Evolutionary conservation across 345 rosid species (phyloP).

Genomic region (Acer yangbiense): DNA sequence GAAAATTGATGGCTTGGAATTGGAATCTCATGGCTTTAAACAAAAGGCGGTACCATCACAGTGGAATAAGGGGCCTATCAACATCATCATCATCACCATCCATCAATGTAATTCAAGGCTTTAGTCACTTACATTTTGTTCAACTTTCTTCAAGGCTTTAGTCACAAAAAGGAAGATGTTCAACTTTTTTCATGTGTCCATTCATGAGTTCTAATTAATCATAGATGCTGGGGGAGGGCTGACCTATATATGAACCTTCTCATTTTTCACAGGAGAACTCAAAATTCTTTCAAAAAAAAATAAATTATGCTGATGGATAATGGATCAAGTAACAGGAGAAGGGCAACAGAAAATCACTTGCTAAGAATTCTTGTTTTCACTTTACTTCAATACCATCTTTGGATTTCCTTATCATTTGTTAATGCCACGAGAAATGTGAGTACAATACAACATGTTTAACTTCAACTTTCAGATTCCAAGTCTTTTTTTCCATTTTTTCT

Average conservation of each 20-base stretch:
- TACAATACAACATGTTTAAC: background rate
- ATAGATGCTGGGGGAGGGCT: background rate
- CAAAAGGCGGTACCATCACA: background rate
- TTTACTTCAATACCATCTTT: constrained; percentile 16
- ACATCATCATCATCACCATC: background rate
- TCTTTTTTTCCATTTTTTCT: background rate
- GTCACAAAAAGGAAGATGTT: background rate
- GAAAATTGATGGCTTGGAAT: background rate
- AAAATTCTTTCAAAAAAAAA: background rate
- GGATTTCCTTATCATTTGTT: constrained; percentile 8
- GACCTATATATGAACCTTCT: background rate
- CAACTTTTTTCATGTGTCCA: constrained; percentile 5
- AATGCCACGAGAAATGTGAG: constrained; percentile 24
- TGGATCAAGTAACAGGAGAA: background rate
- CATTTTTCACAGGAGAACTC: background rate
- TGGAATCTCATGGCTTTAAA: constrained; percentile 12
- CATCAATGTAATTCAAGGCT: background rate
- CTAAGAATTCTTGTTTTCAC: constrained; percentile 5
- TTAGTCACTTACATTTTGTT: background rate
- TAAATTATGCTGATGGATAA: constrained; percentile 5
- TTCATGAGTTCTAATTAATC: background rate
- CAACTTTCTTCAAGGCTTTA: background rate
- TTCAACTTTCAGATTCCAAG: background rate
- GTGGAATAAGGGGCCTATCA: constrained; percentile 1
- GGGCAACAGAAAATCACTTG: background rate